A percentile compares a stretch with the other conserved stretches of the same genome.
phyloP scores from a whole-genome alignment of 2,329 filamentous ascomycete genomes.

The Epichloe uncinata region DNA sequence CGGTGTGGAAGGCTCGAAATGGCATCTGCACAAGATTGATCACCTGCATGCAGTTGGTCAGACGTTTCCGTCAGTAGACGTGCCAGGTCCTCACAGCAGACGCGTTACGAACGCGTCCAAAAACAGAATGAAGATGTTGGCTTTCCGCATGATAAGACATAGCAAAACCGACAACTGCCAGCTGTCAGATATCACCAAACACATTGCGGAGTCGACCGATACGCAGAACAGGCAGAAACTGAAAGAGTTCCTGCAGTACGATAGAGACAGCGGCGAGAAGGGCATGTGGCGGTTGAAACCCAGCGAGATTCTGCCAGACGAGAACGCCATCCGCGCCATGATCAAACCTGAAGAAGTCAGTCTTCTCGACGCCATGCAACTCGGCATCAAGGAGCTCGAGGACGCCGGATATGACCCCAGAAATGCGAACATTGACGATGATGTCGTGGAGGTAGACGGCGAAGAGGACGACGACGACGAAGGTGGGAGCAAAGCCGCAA shows the following conservation, averaged over 20 bases:
- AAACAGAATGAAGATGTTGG: constrained; percentile 91
- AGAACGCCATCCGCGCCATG: constrained; percentile 68
- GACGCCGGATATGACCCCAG: constrained; percentile 75
- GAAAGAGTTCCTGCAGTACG: constrained; percentile 88
- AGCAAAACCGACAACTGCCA: constrained; percentile 56
- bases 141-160: constrained; percentile 75
- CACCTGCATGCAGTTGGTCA: constrained; percentile 87
- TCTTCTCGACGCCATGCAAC: constrained; percentile 90
- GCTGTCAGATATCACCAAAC: constrained; percentile 75
- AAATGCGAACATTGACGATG: constrained; percentile 48
- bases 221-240: constrained; percentile 94
- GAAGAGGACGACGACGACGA: constrained; percentile 35
- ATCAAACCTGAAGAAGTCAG: constrained; percentile 95
- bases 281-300: constrained; percentile 67
- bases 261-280: constrained; percentile 59
- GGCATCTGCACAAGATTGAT: constrained; percentile 80
- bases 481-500: constrained; percentile 25
- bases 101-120: constrained; percentile 97
- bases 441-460: constrained; percentile 52
- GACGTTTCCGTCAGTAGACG: constrained; percentile 80
- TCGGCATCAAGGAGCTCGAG: constrained; percentile 78
- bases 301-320: constrained; percentile 65
- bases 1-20: constrained; percentile 61
- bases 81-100: constrained; percentile 84
- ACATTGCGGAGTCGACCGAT: constrained; percentile 86